A percentile compares a stretch with the other conserved stretches of the same genome.
Evolutionary conservation across 2,329 filamentous ascomycete species (phyloP).

Genomic region (Penicillium hordei): DNA sequence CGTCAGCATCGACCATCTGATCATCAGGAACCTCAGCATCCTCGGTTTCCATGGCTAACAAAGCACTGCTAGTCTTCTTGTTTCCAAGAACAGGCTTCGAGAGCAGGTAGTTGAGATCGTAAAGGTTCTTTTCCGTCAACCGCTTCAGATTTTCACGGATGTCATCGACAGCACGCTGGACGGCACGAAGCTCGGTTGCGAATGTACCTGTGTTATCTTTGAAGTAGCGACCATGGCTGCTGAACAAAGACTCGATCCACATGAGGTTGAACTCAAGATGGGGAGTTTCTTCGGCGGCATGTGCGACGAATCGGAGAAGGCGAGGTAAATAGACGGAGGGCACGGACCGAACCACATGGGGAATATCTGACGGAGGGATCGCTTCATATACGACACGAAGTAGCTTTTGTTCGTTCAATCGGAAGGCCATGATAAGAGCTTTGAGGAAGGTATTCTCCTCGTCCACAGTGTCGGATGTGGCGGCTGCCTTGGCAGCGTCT

Average conservation of each 20-base stretch:
- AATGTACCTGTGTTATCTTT: constrained; percentile 76
- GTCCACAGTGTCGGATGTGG: constrained; percentile 52
- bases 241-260: constrained; percentile 82
- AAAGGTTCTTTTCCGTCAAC: constrained; percentile 83
- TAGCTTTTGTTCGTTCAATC: constrained; percentile 81
- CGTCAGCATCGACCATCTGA: constrained; percentile 35
- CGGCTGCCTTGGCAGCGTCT: constrained; percentile 38
- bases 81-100: constrained; percentile 48
- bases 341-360: constrained; percentile 73
- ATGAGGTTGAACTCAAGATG: constrained; percentile 93
- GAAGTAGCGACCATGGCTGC: constrained; percentile 80
- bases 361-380: constrained; percentile 72
- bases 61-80: constrained; percentile 29
- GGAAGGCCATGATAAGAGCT: constrained; percentile 94
- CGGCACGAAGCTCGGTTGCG: constrained; percentile 78
- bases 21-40: constrained; percentile 29
- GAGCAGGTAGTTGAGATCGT: constrained; percentile 81
- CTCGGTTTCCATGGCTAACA: constrained; percentile 33
- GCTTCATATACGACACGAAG: constrained; percentile 83
- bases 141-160: constrained; percentile 81
- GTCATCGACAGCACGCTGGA: constrained; percentile 75
- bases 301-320: constrained; percentile 81
- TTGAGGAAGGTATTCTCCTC: constrained; percentile 78
- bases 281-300: constrained; percentile 83
- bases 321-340: constrained; percentile 84